Conservation (phyloP, 2,329 filamentous ascomycete genomes). For the Aspergillus vadensis region DNA sequence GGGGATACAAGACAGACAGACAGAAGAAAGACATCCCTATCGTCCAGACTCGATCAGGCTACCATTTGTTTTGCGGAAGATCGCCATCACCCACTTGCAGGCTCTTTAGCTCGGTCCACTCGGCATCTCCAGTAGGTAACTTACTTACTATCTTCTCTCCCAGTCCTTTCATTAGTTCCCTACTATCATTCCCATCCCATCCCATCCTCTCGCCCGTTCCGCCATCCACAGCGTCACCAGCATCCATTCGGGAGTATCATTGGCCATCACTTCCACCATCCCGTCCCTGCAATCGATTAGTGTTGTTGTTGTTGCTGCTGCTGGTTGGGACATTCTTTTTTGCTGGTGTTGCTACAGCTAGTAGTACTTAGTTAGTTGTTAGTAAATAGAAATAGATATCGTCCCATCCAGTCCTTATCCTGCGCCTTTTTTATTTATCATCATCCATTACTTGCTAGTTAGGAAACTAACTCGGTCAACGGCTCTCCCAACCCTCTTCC, state of each 20-base stretch:
- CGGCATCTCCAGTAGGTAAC: background rate
- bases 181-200: background rate
- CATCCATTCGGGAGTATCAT: background rate
- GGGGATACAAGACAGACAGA: background rate
- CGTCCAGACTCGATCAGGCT: background rate
- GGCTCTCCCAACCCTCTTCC: background rate
- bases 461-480: background rate
- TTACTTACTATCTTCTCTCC: background rate
- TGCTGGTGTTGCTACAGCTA: too few species aligned
- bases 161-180: background rate
- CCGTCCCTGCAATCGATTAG: background rate
- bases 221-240: conserved; percentile 16
- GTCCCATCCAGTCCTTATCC: background rate
- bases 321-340: too few species aligned
- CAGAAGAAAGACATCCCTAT: background rate
- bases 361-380: too few species aligned
- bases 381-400: too few species aligned
- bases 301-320: background rate
- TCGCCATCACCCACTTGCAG: conserved; percentile 2
- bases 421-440: background rate
- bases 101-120: background rate
- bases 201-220: conserved; percentile 16
- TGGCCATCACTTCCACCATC: conserved; percentile 4
- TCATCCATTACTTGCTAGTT: too few species aligned
- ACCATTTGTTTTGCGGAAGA: background rate